A percentile compares a stretch with the other conserved stretches of the same genome.
phyloP scores from a whole-genome alignment of 371 early-diverging fungal species.

The Mucor racemosus region DNA sequence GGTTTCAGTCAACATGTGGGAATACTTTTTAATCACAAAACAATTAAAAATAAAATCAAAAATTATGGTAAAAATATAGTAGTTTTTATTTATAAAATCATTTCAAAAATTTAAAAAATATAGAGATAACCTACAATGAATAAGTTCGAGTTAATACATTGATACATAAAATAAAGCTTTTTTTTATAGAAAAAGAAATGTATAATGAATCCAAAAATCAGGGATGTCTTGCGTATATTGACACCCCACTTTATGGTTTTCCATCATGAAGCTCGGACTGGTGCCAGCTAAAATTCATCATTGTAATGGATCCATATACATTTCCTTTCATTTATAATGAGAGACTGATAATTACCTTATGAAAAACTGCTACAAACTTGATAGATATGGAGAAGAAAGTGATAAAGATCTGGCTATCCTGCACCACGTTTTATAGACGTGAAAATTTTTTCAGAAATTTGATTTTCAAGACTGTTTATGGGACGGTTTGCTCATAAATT shows the following conservation, averaged over 20 bases:
- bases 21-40: no score
- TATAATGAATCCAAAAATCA: conserved; percentile 21
- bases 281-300: conserved; percentile 38
- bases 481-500: neutral
- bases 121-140: no score
- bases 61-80: no score
- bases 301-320: conserved; percentile 11
- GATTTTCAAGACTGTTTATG: neutral
- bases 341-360: neutral
- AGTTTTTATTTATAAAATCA: no score
- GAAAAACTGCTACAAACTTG: neutral
- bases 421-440: neutral
- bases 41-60: no score
- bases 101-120: no score
- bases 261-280: conserved; percentile 37
- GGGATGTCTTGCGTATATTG: conserved; percentile 33
- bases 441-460: neutral
- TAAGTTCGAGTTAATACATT: no score
- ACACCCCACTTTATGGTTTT: conserved; percentile 30
- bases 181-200: neutral
- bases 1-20: no score
- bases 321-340: neutral
- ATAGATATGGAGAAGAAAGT: neutral
- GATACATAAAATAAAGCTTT: no score
- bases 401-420: neutral